phyloP scores from a whole-genome alignment of 2,329 filamentous ascomycete species.

The Ascocoryne sarcoides region DNA sequence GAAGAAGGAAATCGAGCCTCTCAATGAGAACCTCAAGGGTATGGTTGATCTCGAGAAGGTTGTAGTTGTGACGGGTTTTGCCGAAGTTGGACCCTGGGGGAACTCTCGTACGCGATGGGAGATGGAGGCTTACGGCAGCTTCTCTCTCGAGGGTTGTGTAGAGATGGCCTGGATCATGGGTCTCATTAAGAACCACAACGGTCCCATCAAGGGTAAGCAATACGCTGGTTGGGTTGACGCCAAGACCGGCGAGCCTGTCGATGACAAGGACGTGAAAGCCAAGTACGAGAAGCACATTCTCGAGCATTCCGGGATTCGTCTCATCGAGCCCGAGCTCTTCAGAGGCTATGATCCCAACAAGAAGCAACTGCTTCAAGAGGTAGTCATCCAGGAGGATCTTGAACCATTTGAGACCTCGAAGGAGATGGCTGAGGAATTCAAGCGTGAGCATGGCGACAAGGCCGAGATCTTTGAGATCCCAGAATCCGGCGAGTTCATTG shows the following conservation, averaged over 20 bases:
- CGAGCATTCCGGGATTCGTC: slow-evolving; percentile 91
- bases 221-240: slow-evolving; percentile 96
- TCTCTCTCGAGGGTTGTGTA: slow-evolving; percentile 94
- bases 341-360: slow-evolving; percentile 95
- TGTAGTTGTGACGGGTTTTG: slow-evolving; percentile 92
- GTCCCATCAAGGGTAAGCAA: slow-evolving; percentile 86
- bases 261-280: slow-evolving; percentile 94
- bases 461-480: slow-evolving; percentile 94
- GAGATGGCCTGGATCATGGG: slow-evolving; percentile 99
- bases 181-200: slow-evolving; percentile 97
- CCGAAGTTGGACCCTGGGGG: slow-evolving; percentile 95
- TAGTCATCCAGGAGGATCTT: slow-evolving; percentile 93
- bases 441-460: slow-evolving; percentile 93
- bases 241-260: slow-evolving; percentile 90
- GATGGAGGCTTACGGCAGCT: slow-evolving; percentile 95
- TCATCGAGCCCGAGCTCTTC: slow-evolving; percentile 96
- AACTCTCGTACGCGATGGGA: slow-evolving; percentile 98
- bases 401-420: slow-evolving; percentile 96
- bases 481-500: slow-evolving; percentile 87
- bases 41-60: slow-evolving; percentile 99
- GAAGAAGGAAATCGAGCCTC: slow-evolving; percentile 81
- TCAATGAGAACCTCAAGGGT: slow-evolving; percentile 81
- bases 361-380: slow-evolving; percentile 96
- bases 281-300: slow-evolving; percentile 98
- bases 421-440: slow-evolving; percentile 96